A percentile compares a stretch with the other conserved stretches of the same genome.
phyloP scores from a whole-genome alignment of 768 basidiomycete species.

The Neoboletus brunneissimus region DNA sequence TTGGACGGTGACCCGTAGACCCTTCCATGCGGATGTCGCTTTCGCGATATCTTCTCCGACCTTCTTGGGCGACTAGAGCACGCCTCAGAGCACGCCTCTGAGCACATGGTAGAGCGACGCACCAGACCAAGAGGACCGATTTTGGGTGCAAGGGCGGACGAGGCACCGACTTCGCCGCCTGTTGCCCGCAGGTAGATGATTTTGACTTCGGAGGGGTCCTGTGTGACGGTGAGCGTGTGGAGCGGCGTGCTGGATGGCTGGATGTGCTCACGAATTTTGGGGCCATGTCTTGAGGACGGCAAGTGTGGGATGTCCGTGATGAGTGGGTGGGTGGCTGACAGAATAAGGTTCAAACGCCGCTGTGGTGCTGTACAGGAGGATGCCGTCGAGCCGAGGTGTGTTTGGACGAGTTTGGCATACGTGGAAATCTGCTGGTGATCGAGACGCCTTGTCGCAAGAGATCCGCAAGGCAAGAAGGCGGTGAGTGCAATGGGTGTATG shows the following conservation, averaged over 20 bases:
- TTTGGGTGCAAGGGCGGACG: conserved; percentile 97
- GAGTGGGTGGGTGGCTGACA: conserved; percentile 23
- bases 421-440: not conserved
- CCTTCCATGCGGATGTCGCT: conserved; percentile 97
- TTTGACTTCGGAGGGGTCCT: conserved; percentile 98
- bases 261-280: conserved; percentile 65
- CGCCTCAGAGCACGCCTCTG: conserved; percentile 10
- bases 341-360: conserved; percentile 57
- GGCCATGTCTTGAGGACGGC: conserved; percentile 52
- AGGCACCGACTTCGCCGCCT: conserved; percentile 99
- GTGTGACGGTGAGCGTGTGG: conserved; percentile 8
- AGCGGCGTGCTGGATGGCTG: not conserved
- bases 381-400: conserved; percentile 21
- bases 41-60: conserved; percentile 99
- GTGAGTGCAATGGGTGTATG: conserved; percentile 73
- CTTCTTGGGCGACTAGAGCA: conserved; percentile 92
- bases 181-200: conserved; percentile 98
- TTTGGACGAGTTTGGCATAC: conserved; percentile 39
- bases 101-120: conserved; percentile 32
- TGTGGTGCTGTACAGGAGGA: conserved; percentile 54
- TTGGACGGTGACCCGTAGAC: conserved; percentile 98
- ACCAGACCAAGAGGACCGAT: conserved; percentile 99
- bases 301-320: not conserved
- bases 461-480: conserved; percentile 29
- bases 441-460: not conserved